These are phyloP conservation scores for Gossypium gossypioides DNA, from an alignment of 441 rosid species.

Conservation along the genomic window DNA sequence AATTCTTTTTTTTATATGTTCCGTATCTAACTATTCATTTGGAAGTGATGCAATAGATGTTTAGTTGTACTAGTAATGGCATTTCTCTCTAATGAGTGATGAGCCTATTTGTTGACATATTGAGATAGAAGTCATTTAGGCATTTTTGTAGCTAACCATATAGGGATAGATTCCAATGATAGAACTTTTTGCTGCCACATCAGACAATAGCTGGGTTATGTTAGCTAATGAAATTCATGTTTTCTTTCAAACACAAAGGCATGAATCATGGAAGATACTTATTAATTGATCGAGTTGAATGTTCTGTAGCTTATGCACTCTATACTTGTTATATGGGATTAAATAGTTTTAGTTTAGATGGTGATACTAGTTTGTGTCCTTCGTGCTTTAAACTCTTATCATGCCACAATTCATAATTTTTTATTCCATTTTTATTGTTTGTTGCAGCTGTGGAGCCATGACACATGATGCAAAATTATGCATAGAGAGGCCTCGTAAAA, in stretches of 20 bases:
- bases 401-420: not conserved
- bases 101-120: not conserved
- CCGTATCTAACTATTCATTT: not conserved
- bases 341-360: not conserved
- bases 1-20: no score
- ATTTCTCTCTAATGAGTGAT: not conserved
- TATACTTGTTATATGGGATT: not conserved
- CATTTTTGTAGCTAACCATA: not conserved
- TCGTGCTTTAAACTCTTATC: not conserved
- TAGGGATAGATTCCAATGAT: not conserved
- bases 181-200: not conserved
- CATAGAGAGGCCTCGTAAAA: not conserved
- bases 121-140: no score
- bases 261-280: not conserved
- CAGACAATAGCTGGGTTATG: not conserved
- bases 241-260: not conserved
- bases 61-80: not conserved
- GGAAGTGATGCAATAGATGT: not conserved
- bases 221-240: not conserved
- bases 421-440: not conserved
- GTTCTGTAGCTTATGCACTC: not conserved
- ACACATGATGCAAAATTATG: not conserved
- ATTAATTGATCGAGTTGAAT: not conserved
- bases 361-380: not conserved
- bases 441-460: not conserved